phyloP scores from a whole-genome alignment of 352 stramenopile species.

The Pilasporangium apinafurcum region DNA sequence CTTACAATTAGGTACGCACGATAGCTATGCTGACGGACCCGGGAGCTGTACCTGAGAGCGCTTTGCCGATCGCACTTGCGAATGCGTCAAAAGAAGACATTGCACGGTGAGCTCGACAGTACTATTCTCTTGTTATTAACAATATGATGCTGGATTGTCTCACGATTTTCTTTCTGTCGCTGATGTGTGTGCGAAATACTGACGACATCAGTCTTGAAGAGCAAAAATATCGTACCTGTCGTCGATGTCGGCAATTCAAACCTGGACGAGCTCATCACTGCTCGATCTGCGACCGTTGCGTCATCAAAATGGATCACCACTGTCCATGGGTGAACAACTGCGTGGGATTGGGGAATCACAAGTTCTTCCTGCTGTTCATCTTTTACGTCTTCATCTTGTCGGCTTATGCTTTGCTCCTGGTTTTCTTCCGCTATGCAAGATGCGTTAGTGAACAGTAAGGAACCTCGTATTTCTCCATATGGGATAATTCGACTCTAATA shows the following conservation, averaged over 20 bases:
- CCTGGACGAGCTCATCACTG: slow-evolving; percentile 95
- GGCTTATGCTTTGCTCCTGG: slow-evolving; percentile 90
- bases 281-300: slow-evolving; percentile 93
- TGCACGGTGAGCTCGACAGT: slow-evolving; percentile 18
- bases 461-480: background rate
- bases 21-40: slow-evolving; percentile 97
- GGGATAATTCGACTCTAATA: background rate
- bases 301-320: slow-evolving; percentile 99
- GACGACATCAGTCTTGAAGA: slow-evolving; percentile 77
- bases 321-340: slow-evolving; percentile 99
- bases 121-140: background rate
- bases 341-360: slow-evolving; percentile 98
- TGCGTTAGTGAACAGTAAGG: slow-evolving; percentile 82
- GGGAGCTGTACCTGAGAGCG: slow-evolving; percentile 93
- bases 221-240: slow-evolving; percentile 79
- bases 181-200: too few species aligned
- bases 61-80: slow-evolving; percentile 77
- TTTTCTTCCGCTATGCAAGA: slow-evolving; percentile 87
- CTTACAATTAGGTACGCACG: background rate
- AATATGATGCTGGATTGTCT: too few species aligned
- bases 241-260: slow-evolving; percentile 95
- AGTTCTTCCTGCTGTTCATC: slow-evolving; percentile 90
- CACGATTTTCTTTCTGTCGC: too few species aligned
- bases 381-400: slow-evolving; percentile 94
- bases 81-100: slow-evolving; percentile 77